Conservation (phyloP, 164 flowering plant genomes). For the Chimonanthus salicifolius region DNA sequence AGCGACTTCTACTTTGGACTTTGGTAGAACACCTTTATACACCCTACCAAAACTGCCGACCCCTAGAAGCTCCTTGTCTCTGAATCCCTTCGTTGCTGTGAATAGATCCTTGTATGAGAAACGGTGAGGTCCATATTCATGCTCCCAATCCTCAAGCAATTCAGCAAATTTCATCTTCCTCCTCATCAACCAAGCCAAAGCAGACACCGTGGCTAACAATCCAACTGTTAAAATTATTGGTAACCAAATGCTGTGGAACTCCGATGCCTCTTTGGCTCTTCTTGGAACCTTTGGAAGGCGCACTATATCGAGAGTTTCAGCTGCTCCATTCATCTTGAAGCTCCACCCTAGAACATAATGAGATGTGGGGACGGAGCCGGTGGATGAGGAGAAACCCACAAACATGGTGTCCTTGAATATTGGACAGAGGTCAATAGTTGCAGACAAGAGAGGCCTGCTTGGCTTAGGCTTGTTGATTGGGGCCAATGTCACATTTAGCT, state of each 20-base stretch:
- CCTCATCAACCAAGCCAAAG: background rate
- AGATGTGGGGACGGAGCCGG: constrained; percentile 41
- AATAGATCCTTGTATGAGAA: constrained; percentile 15
- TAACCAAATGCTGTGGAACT: constrained; percentile 8
- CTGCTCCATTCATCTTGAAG: background rate
- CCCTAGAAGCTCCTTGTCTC: constrained; percentile 15
- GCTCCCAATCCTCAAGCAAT: constrained; percentile 19
- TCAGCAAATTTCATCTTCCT: constrained; percentile 12
- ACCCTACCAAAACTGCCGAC: constrained; percentile 22
- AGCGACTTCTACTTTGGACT: constrained; percentile 11
- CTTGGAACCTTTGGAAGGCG: constrained; percentile 40
- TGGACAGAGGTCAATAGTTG: background rate
- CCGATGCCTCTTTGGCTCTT: constrained; percentile 10
- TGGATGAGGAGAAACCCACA: constrained; percentile 9
- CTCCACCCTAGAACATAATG: background rate
- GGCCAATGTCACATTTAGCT: too few species aligned
- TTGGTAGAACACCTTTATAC: constrained; percentile 15
- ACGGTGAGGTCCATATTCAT: constrained; percentile 16
- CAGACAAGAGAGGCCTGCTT: constrained; percentile 32
- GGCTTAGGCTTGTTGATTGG: background rate
- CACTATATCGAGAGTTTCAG: constrained; percentile 24
- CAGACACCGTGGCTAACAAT: background rate
- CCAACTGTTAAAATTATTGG: background rate
- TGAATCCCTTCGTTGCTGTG: constrained; percentile 17
- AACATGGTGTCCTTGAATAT: constrained; percentile 14